phyloP scores from a whole-genome alignment of 2,329 filamentous ascomycete species.

The Raffaelea deltoideospora region DNA sequence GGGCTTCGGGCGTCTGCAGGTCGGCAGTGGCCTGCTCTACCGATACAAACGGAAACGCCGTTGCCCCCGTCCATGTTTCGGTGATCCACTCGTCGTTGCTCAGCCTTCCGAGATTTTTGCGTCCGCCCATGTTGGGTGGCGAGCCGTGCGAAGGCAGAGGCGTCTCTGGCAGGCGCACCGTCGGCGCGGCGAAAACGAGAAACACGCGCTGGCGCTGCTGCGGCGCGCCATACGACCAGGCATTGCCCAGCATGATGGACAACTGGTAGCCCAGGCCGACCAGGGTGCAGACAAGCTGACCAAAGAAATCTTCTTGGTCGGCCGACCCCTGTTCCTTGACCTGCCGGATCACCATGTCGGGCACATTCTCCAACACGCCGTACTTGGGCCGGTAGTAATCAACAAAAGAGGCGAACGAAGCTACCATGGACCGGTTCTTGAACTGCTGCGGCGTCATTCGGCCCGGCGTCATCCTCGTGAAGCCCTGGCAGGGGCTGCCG shows the following conservation, averaged over 20 bases:
- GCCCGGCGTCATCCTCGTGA: slow-evolving; percentile 47
- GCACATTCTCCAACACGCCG: slow-evolving; percentile 64
- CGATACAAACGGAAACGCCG: slow-evolving; percentile 44
- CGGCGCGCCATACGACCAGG: slow-evolving; percentile 51
- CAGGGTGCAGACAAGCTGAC: slow-evolving; percentile 56
- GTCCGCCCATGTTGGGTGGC: slow-evolving; percentile 28
- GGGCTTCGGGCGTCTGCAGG: slow-evolving; percentile 28
- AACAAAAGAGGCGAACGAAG: slow-evolving; percentile 58
- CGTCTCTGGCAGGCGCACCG: slow-evolving; percentile 35
- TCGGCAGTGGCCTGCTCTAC: slow-evolving; percentile 39
- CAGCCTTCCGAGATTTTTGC: slow-evolving; percentile 33
- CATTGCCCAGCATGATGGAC: slow-evolving; percentile 51
- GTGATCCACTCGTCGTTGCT: slow-evolving; percentile 46
- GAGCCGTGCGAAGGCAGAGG: slow-evolving; percentile 46
- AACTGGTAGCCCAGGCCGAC: slow-evolving; percentile 68
- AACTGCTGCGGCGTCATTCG: slow-evolving; percentile 39
- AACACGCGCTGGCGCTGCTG: slow-evolving; percentile 57
- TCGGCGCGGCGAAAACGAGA: slow-evolving; percentile 55
- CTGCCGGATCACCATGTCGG: slow-evolving; percentile 50
- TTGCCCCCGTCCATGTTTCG: slow-evolving; percentile 29
- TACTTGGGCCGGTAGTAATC: slow-evolving; percentile 65
- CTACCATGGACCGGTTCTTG: slow-evolving; percentile 62
- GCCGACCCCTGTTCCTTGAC: slow-evolving; percentile 13
- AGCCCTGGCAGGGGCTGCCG: slow-evolving; percentile 67
- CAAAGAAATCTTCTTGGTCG: slow-evolving; percentile 48